phyloP scores from a whole-genome alignment of 129 eudicot species.

The Flaveria linearis region DNA sequence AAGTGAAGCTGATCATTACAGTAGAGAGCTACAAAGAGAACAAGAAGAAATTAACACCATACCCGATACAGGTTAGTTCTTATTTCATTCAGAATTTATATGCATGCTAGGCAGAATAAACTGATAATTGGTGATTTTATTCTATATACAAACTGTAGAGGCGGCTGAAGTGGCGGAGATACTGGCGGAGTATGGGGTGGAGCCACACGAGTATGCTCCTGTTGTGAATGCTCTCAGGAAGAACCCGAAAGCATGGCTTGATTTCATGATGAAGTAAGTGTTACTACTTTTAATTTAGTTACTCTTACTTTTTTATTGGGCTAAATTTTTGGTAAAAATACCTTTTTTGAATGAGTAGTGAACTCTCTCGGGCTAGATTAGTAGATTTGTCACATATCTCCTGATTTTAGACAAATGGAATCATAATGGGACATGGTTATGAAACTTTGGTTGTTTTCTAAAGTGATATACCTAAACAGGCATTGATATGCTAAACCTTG shows the following conservation, averaged over 20 bases:
- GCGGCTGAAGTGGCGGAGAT: slow-evolving; percentile 98
- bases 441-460: not conserved
- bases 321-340: not conserved
- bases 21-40: slow-evolving; percentile 72
- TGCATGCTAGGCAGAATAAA: not conserved
- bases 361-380: not conserved
- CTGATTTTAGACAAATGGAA: slow-evolving; percentile 14
- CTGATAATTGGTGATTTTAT: slow-evolving; percentile 1
- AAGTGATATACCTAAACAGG: slow-evolving; percentile 10
- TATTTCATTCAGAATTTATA: not conserved
- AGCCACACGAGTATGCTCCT: slow-evolving; percentile 88
- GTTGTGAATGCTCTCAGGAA: slow-evolving; percentile 84
- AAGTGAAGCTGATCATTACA: slow-evolving; percentile 92
- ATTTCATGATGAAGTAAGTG: slow-evolving; percentile 98
- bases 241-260: slow-evolving; percentile 98
- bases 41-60: slow-evolving; percentile 81
- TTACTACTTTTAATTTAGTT: not conserved
- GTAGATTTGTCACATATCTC: slow-evolving; percentile 1
- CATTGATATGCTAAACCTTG: slow-evolving; percentile 23
- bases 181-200: slow-evolving; percentile 75
- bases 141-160: slow-evolving; percentile 49
- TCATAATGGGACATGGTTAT: slow-evolving; percentile 12
- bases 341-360: not conserved
- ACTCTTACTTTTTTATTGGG: not conserved
- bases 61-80: slow-evolving; percentile 79